These are phyloP conservation scores for Globisporangium spiculum DNA, from an alignment of 352 stramenopile genomes.

Conservation along the genomic window DNA sequence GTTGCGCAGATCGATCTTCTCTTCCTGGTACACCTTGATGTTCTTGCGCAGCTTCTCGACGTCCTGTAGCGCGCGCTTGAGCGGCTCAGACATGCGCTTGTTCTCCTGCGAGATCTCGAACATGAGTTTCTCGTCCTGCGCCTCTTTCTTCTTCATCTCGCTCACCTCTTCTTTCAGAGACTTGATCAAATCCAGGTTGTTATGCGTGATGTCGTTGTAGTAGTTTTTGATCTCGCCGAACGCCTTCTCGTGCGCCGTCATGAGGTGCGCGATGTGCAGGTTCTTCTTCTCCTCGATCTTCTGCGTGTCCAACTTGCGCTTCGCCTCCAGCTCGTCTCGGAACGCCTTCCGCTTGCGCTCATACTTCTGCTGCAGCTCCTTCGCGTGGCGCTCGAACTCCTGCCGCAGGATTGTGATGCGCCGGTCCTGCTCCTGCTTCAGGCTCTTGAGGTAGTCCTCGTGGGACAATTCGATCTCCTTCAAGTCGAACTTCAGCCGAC, in stretches of 20 bases:
- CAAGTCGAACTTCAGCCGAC: slow-evolving; percentile 84
- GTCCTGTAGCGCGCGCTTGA: slow-evolving; percentile 86
- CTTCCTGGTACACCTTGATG: slow-evolving; percentile 66
- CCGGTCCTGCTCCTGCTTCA: slow-evolving; percentile 92
- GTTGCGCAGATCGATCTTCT: slow-evolving; percentile 60
- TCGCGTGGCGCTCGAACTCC: slow-evolving; percentile 90
- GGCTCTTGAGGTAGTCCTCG: slow-evolving; percentile 90
- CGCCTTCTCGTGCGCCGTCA: slow-evolving; percentile 91
- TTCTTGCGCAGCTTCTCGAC: slow-evolving; percentile 69
- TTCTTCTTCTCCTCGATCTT: slow-evolving; percentile 93
- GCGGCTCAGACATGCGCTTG: slow-evolving; percentile 92
- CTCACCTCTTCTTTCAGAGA: slow-evolving; percentile 93
- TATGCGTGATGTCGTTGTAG: slow-evolving; percentile 97
- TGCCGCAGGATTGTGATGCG: slow-evolving; percentile 89
- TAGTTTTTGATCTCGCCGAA: slow-evolving; percentile 97
- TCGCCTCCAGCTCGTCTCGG: slow-evolving; percentile 78
- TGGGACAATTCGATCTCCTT: slow-evolving; percentile 92
- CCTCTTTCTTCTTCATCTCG: slow-evolving; percentile 94
- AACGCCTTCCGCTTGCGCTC: slow-evolving; percentile 80
- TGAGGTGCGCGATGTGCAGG: slow-evolving; percentile 89
- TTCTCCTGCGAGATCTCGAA: slow-evolving; percentile 95
- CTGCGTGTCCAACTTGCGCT: slow-evolving; percentile 81
- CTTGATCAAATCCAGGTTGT: slow-evolving; percentile 97
- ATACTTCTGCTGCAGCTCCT: slow-evolving; percentile 89
- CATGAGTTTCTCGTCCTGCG: slow-evolving; percentile 92